A percentile compares a stretch with the other conserved stretches of the same genome.
phyloP scores from a whole-genome alignment of 495 filamentous ascomycete species.

The Trichoderma parareesei region DNA sequence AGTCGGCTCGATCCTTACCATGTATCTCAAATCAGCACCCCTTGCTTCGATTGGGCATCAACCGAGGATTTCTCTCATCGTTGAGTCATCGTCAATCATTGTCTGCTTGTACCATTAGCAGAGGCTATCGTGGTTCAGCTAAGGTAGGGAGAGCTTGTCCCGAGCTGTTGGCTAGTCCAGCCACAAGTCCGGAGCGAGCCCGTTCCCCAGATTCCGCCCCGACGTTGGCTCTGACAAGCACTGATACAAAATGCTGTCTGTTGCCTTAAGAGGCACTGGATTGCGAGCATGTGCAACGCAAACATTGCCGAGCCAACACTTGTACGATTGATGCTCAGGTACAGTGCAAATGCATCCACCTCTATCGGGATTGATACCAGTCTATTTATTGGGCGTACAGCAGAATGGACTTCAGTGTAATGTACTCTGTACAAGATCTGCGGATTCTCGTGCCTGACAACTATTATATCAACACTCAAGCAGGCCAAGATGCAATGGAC shows the following conservation, averaged over 20 bases:
- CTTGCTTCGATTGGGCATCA: too few relatives aligned
- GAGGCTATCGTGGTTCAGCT: neutral
- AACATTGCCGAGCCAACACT: neutral
- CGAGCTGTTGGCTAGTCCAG: conserved; percentile 4
- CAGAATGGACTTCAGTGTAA: too few relatives aligned
- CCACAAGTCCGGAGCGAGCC: neutral
- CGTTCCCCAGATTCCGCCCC: neutral
- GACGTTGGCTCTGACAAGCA: neutral
- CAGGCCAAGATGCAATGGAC: neutral
- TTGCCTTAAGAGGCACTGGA: neutral
- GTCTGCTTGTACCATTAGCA: neutral
- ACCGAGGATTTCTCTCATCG: neutral
- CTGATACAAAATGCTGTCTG: neutral
- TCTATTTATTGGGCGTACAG: neutral
- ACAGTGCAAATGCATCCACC: too few relatives aligned
- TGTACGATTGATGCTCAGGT: too few relatives aligned
- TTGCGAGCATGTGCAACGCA: neutral
- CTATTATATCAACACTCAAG: too few relatives aligned
- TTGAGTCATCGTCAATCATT: neutral
- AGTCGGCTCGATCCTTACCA: neutral
- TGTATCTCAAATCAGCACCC: too few relatives aligned
- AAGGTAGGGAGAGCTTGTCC: neutral
- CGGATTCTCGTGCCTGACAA: too few relatives aligned
- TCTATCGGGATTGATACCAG: neutral
- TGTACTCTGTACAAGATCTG: too few relatives aligned